Base-by-base conservation (phyloP, 2,329 filamentous ascomycete genomes). In the Exophiala lecanii-corni region DNA sequence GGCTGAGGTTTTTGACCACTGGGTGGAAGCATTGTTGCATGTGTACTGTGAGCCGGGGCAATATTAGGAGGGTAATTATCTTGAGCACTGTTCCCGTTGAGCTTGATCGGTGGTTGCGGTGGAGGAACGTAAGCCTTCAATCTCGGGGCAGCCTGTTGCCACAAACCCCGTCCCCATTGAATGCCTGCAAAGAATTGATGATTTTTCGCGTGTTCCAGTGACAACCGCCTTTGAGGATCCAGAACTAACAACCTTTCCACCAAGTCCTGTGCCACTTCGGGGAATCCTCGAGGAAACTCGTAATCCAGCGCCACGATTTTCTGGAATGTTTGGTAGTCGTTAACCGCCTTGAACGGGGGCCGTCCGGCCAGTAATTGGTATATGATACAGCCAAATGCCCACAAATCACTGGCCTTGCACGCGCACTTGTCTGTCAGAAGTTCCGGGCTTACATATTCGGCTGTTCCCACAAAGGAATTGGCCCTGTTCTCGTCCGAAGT, bases 381-480 rank as follows among this genome's bases (percentile, higher is more conserved):
- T 51, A 98, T 81, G 56, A 98, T 98, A 69, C 92, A 98, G 7
- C 92, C 92, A 69, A 94, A 98, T 2, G 92, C 92, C 92, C 92
- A 98, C 37, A 98, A 67, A 66, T 98, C 92, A 64, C 92, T 97
- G 32, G 91, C 87, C 68, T 97, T 98, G 72, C 91, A 96, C 15
- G 91, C 92, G 58, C 86, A 94, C 70, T 97, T 97, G 60, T 95
- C 89, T 20, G 87, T 95, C 41, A 98, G 73, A n/a, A 98, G 74
- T 63, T 98, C 92, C 0, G 92, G 92, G 59, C 92, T 97, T 55
- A 98, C 92, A 59, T 98, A 98, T 64, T 98, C 92, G 9, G 92
- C 92, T 0, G 92, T 98, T 26, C 92, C 92, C 31, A 98, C 92
- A 62, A 98, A 98, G 0, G 92, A 98, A 25, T 87, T 87, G 9